These are phyloP conservation scores for Wallemia ichthyophaga DNA, from an alignment of 1,284 basidiomycete genomes.

Conservation along the genomic window DNA sequence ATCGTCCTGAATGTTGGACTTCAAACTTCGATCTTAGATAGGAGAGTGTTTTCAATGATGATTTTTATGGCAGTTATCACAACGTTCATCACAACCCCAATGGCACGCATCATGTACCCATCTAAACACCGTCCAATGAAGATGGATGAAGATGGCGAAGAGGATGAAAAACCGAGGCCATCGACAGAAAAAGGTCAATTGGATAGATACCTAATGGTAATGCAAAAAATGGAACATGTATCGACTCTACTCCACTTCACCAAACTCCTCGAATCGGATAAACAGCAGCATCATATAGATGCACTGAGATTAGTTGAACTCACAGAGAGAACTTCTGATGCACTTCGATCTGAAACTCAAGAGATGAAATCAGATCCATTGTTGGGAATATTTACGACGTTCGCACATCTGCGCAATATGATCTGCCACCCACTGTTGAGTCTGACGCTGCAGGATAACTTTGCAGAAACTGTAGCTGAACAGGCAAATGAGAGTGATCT, in stretches of 20 bases:
- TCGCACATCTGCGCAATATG: conserved; percentile 9
- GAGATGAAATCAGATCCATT: conserved; percentile 41
- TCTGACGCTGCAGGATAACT: neutral
- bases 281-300: conserved; percentile 19
- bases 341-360: conserved; percentile 41
- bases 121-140: conserved; percentile 8
- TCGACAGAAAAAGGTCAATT: conserved; percentile 1
- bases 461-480: neutral
- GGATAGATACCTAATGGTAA: conserved; percentile 2
- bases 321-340: conserved; percentile 53
- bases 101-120: conserved; percentile 16
- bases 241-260: conserved; percentile 3
- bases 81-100: conserved; percentile 17
- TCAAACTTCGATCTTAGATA: conserved; percentile 16
- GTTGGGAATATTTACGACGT: conserved; percentile 42
- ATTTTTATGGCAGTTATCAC: conserved; percentile 7
- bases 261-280: conserved; percentile 1
- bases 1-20: conserved; percentile 20
- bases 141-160: conserved; percentile 2
- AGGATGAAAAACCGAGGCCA: conserved; percentile 6
- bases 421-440: neutral
- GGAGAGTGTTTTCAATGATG: conserved; percentile 17
- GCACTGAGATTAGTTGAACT: conserved; percentile 66
- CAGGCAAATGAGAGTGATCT: neutral
- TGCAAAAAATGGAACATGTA: conserved; percentile 2